A percentile compares a stretch with the other conserved stretches of the same genome.
phyloP scores from a whole-genome alignment of 2,329 filamentous ascomycete genomes.

The Pyrenophora teres region DNA sequence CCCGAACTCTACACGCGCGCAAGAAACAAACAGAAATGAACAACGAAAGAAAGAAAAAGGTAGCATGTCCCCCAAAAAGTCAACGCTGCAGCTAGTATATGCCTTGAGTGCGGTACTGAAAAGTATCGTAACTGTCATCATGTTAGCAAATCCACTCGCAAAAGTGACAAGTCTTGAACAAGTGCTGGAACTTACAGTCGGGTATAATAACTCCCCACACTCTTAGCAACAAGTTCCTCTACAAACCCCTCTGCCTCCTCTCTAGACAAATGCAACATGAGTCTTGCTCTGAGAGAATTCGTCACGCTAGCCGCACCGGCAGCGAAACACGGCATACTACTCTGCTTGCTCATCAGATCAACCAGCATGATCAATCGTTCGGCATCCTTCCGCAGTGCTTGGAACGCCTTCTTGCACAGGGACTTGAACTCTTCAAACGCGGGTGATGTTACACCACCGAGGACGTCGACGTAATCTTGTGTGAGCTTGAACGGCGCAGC shows the following conservation, averaged over 20 bases:
- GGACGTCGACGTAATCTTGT: conserved; percentile 81
- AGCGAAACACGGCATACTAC: conserved; percentile 80
- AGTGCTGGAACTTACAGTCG: conserved; percentile 81
- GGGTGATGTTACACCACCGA: conserved; percentile 72
- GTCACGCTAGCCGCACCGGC: conserved; percentile 75
- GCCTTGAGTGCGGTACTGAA: conserved; percentile 85
- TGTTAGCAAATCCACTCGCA: conserved; percentile 16
- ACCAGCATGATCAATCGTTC: conserved; percentile 82
- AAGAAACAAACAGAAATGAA: too few species aligned
- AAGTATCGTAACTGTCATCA: conserved; percentile 73
- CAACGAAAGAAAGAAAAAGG: too few species aligned
- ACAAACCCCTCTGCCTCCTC: conserved; percentile 83
- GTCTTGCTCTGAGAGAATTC: conserved; percentile 70
- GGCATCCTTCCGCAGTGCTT: conserved; percentile 76
- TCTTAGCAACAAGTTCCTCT: conserved; percentile 80
- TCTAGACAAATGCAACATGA: conserved; percentile 80
- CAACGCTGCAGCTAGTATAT: conserved; percentile 81
- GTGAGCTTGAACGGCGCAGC: conserved; percentile 86
- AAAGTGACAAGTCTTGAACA: too few species aligned
- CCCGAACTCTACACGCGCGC: too few species aligned
- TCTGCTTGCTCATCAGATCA: conserved; percentile 81
- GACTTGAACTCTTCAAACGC: conserved; percentile 77
- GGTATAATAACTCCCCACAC: conserved; percentile 84
- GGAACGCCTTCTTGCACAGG: conserved; percentile 82
- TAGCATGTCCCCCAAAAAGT: too few species aligned